Evolutionary conservation across 352 stramenopile species (phyloP).

Genomic region (Phytophthora ramorum): DNA sequence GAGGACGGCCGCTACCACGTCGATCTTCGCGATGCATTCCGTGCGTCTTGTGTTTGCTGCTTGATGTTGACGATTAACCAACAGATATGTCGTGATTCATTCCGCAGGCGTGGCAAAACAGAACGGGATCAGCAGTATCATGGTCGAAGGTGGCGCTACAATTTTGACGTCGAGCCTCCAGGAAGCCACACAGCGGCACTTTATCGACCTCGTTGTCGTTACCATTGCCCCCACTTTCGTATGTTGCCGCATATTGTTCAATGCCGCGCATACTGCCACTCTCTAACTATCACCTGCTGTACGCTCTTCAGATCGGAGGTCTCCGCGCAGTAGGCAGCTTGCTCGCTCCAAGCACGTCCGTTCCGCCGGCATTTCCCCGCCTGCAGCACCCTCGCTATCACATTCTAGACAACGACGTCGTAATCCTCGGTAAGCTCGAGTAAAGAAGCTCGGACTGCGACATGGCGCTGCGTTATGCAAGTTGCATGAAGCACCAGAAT

Average conservation of each 20-base stretch:
- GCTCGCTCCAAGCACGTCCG: slow-evolving; percentile 18
- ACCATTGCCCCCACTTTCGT: slow-evolving; percentile 87
- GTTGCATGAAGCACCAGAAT: background rate
- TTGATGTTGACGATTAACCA: background rate
- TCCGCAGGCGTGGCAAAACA: slow-evolving; percentile 42
- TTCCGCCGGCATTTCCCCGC: slow-evolving; percentile 37
- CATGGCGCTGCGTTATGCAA: background rate
- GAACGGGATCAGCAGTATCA: slow-evolving; percentile 67
- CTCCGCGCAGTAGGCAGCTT: slow-evolving; percentile 51
- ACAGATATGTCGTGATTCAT: background rate
- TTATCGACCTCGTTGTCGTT: slow-evolving; percentile 76
- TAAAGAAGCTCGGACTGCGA: slow-evolving; percentile 6
- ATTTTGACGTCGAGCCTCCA: slow-evolving; percentile 80
- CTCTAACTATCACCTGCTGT: background rate
- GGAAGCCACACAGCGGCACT: slow-evolving; percentile 38
- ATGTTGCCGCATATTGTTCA: slow-evolving; percentile 14
- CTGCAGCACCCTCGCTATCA: slow-evolving; percentile 42
- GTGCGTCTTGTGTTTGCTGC: slow-evolving; percentile 36
- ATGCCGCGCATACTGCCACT: background rate
- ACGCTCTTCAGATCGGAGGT: slow-evolving; percentile 58
- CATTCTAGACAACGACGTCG: slow-evolving; percentile 50
- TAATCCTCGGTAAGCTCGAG: slow-evolving; percentile 52
- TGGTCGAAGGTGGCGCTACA: slow-evolving; percentile 83
- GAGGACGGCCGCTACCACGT: slow-evolving; percentile 40
- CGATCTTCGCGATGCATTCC: slow-evolving; percentile 64